Evolutionary conservation across 495 filamentous ascomycete species (phyloP), one percentile per base, ranked within the genome.

Genomic region (Clohesyomyces aquaticus): DNA sequence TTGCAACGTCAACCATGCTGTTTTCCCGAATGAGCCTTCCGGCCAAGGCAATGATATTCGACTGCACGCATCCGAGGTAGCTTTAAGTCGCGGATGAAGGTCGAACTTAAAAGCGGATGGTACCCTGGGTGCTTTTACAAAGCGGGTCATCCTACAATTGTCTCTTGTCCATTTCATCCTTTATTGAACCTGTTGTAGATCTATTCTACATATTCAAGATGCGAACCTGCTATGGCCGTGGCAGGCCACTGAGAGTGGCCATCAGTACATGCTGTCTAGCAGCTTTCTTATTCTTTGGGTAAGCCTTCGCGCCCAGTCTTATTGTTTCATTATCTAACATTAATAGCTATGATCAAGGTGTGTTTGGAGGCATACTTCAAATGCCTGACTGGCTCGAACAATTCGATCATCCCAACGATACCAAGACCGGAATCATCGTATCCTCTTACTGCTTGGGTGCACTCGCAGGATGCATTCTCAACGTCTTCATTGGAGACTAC

Each of bases 261-360:
- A 71, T 73, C 53, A 68, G 55, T 28, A 35, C 69, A 10, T 54
- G 46, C 26, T 73, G 71, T 46, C 58, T 69, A 52, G 71, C 71
- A 42, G 71, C 71, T 0, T 73, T 73, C 61, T 61, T 73, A 21
- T 55, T 73, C 42, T 71, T 68, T 43, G 46, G 80, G 49, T 52
- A 52, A 25, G 45, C 45, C 8, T 22, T 11, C 45, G 8, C 18
- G 18, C 8, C 4, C 11, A 52, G 9, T 52, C 25, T 9, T 28
- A 22, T 9, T 52, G 28, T 27, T 52, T 22, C 4, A 28, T 25
- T 52, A 9, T 4, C 11, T 18, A 52, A 14, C 11, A 11, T 18
- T 48, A 11, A 18, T 28, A 52, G 51, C 22, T 84, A 83, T 58
- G 81, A 84, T 49, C 82, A 84, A 71, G 81, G 79, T 59, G 77